phyloP scores from a whole-genome alignment of 352 stramenopile genomes.

The Phytophthora kernoviae region DNA sequence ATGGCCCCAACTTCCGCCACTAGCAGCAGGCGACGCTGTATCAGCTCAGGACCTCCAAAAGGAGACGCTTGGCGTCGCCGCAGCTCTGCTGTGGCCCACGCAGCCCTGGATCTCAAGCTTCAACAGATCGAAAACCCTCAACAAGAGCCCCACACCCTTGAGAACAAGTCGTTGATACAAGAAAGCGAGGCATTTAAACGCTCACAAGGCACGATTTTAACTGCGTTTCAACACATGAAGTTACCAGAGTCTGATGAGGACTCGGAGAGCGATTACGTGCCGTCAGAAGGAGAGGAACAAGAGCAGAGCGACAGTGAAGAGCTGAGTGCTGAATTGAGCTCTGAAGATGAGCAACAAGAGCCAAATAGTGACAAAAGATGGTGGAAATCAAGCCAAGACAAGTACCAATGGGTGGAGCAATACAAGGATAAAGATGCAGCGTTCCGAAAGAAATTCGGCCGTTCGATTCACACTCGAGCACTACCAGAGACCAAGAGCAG shows the following conservation, averaged over 20 bases:
- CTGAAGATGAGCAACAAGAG: constrained; percentile 27
- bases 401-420: constrained; percentile 31
- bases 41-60: constrained; percentile 2
- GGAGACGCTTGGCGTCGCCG: constrained; percentile 21
- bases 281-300: constrained; percentile 26
- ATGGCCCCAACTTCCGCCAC: constrained; percentile 8
- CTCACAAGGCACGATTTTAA: background rate
- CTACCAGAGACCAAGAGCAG: constrained; percentile 33
- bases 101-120: constrained; percentile 11
- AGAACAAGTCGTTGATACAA: background rate
- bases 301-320: constrained; percentile 20
- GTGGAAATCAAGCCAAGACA: constrained; percentile 32
- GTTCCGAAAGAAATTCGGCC: constrained; percentile 36
- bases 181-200: background rate
- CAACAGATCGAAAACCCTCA: constrained; percentile 13
- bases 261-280: constrained; percentile 34
- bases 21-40: constrained; percentile 5
- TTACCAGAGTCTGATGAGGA: constrained; percentile 30
- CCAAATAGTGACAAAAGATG: constrained; percentile 40
- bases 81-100: background rate
- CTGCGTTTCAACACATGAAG: constrained; percentile 23
- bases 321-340: constrained; percentile 6
- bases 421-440: constrained; percentile 29
- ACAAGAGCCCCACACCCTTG: background rate
- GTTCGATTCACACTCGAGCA: constrained; percentile 40